These are phyloP conservation scores for Nemania diffusa DNA, from an alignment of 2,329 filamentous ascomycete species.

Conservation along the genomic window DNA sequence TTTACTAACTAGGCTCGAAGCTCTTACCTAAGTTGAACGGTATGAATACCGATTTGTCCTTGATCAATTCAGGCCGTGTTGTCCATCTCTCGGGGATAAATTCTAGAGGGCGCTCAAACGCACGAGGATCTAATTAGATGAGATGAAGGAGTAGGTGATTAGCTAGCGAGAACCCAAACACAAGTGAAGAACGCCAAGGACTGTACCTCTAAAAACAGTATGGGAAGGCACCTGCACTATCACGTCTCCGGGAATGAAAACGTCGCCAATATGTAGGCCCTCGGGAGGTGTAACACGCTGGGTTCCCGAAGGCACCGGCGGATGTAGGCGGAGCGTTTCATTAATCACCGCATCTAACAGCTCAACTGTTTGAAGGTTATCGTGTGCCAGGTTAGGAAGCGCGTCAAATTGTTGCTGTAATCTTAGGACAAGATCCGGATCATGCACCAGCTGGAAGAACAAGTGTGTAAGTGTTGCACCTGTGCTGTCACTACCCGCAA, in stretches of 20 bases:
- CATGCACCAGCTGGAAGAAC: slow-evolving; percentile 50
- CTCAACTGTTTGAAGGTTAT: neutral
- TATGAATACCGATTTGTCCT: slow-evolving; percentile 38
- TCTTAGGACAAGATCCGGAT: slow-evolving; percentile 45
- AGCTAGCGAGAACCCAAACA: slow-evolving; percentile 37
- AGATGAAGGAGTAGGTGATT: neutral
- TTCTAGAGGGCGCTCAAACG: slow-evolving; percentile 6
- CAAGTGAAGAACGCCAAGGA: neutral
- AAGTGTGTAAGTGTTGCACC: slow-evolving; percentile 45
- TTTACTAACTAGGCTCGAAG: neutral
- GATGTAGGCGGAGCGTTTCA: slow-evolving; percentile 51
- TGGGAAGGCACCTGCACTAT: slow-evolving; percentile 43
- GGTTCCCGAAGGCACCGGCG: slow-evolving; percentile 50
- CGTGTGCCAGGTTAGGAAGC: slow-evolving; percentile 34
- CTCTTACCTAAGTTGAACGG: slow-evolving; percentile 37
- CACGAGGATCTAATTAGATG: slow-evolving; percentile 11
- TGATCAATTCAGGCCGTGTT: slow-evolving; percentile 38
- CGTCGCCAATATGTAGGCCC: slow-evolving; percentile 49
- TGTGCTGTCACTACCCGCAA: slow-evolving; percentile 51
- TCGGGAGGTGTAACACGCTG: slow-evolving; percentile 52
- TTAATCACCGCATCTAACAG: slow-evolving; percentile 49
- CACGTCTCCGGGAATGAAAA: slow-evolving; percentile 48
- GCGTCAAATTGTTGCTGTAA: slow-evolving; percentile 48
- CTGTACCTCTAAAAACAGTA: slow-evolving; percentile 42
- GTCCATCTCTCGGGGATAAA: slow-evolving; percentile 44